Percentiles rank a stretch among this genome's conserved stretches.
These are phyloP conservation scores for Salvia splendens DNA, from an alignment of 257 asterid species.

Conservation along the genomic window DNA sequence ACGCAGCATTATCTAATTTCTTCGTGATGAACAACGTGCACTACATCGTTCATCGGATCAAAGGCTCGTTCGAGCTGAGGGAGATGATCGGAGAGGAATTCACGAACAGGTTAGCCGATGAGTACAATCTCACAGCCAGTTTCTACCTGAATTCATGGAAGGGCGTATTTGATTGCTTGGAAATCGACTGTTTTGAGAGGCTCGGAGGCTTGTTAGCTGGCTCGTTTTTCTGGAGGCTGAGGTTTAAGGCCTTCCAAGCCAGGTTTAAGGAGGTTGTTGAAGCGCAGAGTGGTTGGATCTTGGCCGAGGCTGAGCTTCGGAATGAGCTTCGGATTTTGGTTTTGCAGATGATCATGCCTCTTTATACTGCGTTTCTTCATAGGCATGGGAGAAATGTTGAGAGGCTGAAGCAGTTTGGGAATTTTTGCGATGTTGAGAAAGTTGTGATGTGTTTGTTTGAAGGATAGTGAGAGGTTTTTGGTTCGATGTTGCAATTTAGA, in stretches of 20 bases:
- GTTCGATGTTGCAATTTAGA: neutral
- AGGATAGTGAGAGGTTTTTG: constrained; percentile 28
- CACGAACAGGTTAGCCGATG: constrained; percentile 48
- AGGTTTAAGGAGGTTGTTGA: constrained; percentile 66
- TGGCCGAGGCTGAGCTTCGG: constrained; percentile 64
- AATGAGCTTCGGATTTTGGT: constrained; percentile 71
- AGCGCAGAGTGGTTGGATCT: constrained; percentile 60
- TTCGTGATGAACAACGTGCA: constrained; percentile 82
- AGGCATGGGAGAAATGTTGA: constrained; percentile 66
- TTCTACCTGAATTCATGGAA: constrained; percentile 59
- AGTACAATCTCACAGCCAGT: constrained; percentile 48
- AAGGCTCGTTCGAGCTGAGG: constrained; percentile 58
- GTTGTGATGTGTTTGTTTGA: constrained; percentile 69
- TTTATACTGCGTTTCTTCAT: constrained; percentile 63
- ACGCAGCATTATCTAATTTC: constrained; percentile 55
- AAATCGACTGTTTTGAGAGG: constrained; percentile 63
- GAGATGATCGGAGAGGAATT: constrained; percentile 66
- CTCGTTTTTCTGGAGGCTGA: constrained; percentile 52
- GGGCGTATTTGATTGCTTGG: constrained; percentile 57
- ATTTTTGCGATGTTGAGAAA: constrained; percentile 68
- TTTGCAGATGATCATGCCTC: constrained; percentile 57
- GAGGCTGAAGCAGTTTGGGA: constrained; percentile 51
- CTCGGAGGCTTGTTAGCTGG: constrained; percentile 60
- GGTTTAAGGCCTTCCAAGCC: constrained; percentile 67
- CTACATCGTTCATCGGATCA: constrained; percentile 61